Percentiles rank a stretch among this genome's conserved stretches.
These are phyloP conservation scores for Chaetomium tenue DNA, from an alignment of 495 filamentous ascomycete genomes.

Conservation along the genomic window DNA sequence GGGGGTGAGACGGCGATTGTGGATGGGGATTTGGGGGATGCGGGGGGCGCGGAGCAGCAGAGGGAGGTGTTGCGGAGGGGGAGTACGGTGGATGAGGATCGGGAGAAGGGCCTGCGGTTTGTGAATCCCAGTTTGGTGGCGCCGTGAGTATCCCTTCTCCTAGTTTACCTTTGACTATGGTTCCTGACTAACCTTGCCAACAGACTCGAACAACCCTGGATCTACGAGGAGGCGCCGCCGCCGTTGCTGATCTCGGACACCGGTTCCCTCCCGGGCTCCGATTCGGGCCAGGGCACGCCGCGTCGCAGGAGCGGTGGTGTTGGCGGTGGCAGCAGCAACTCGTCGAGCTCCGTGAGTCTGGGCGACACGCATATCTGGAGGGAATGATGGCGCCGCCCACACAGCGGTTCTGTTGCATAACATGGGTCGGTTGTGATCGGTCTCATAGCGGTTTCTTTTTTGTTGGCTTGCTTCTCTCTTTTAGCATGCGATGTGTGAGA, in stretches of 20 bases:
- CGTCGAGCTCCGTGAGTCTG: constrained; percentile 50
- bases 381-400: constrained; percentile 23
- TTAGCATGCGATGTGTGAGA: background rate
- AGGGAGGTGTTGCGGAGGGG: constrained; percentile 37
- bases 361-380: constrained; percentile 59
- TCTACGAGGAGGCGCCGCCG: constrained; percentile 52
- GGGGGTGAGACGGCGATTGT: constrained; percentile 38
- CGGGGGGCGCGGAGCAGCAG: constrained; percentile 28
- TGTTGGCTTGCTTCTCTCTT: background rate
- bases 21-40: constrained; percentile 41
- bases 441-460: background rate
- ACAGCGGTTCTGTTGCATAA: background rate
- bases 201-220: constrained; percentile 53
- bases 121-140: constrained; percentile 71
- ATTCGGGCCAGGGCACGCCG: background rate
- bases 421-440: background rate
- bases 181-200: background rate
- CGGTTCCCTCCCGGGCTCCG: background rate
- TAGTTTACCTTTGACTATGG: background rate
- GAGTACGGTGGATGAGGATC: constrained; percentile 62
- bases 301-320: background rate
- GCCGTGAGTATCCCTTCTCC: constrained; percentile 50
- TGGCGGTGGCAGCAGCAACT: constrained; percentile 21
- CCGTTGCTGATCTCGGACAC: constrained; percentile 16
- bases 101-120: constrained; percentile 64